phyloP scores from a whole-genome alignment of 2,329 filamentous ascomycete species.

The Colletotrichum lupini region DNA sequence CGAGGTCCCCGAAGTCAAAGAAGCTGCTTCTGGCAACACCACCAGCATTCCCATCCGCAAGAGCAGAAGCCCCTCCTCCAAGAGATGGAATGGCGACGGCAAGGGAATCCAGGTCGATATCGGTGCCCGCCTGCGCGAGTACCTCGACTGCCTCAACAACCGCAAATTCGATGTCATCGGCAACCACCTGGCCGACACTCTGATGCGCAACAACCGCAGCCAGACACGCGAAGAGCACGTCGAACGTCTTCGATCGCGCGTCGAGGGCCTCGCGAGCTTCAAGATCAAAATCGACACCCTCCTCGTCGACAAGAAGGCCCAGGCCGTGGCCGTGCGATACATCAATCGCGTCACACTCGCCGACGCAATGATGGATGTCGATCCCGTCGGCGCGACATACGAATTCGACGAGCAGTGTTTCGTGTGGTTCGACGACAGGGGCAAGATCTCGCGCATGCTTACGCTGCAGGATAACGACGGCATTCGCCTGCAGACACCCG shows the following conservation, averaged over 20 bases:
- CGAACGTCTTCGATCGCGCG: slow-evolving; percentile 15
- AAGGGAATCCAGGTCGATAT: slow-evolving; percentile 33
- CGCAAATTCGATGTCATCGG: slow-evolving; percentile 23
- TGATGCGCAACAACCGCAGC: slow-evolving; percentile 18
- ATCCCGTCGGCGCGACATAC: slow-evolving; percentile 1
- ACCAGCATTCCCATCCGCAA: slow-evolving; percentile 1
- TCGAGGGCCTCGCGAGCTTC: slow-evolving; percentile 13
- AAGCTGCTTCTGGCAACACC: background rate
- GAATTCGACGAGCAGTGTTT: slow-evolving; percentile 34
- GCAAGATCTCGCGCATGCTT: slow-evolving; percentile 27
- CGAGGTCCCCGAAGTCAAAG: background rate
- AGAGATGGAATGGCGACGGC: slow-evolving; percentile 23
- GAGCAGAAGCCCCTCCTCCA: slow-evolving; percentile 4
- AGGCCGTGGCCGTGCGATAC: slow-evolving; percentile 25
- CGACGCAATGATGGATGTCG: background rate
- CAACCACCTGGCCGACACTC: slow-evolving; percentile 25
- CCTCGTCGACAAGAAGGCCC: slow-evolving; percentile 22
- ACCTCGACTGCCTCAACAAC: slow-evolving; percentile 33
- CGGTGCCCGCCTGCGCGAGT: slow-evolving; percentile 27
- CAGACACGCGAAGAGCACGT: slow-evolving; percentile 31
- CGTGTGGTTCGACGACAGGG: slow-evolving; percentile 31
- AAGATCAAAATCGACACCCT: slow-evolving; percentile 29
- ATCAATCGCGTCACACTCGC: slow-evolving; percentile 22
- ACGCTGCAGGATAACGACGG: slow-evolving; percentile 33
- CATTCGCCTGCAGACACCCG: slow-evolving; percentile 16